Conservation (phyloP, 768 basidiomycete genomes). For the Russula vinacea region DNA sequence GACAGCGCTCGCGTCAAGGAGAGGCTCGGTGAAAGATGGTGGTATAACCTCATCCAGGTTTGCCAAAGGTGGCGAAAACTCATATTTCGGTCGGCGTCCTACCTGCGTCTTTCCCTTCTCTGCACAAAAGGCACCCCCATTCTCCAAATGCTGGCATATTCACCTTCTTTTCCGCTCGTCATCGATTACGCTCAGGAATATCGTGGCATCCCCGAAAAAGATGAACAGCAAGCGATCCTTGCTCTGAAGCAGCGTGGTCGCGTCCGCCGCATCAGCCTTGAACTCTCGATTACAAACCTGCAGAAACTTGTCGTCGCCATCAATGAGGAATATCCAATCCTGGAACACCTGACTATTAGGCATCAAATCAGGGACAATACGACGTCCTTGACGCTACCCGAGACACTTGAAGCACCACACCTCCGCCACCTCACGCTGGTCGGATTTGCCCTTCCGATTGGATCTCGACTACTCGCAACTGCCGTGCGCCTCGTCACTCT, state of each 20-base stretch:
- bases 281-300: too few species aligned
- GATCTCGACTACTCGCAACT: neutral
- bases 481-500: neutral
- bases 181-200: too few species aligned
- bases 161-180: too few species aligned
- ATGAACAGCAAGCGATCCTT: too few species aligned
- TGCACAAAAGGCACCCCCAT: neutral
- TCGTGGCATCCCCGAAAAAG: too few species aligned
- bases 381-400: neutral
- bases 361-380: neutral
- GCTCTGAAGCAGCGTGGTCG: too few species aligned
- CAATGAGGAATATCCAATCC: neutral
- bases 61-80: neutral
- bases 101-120: neutral
- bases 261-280: too few species aligned
- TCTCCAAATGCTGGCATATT: neutral
- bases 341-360: neutral
- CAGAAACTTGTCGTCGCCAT: neutral
- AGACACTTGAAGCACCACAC: neutral
- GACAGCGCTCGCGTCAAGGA: too few species aligned
- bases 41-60: neutral
- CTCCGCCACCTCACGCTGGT: neutral
- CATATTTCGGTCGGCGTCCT: neutral
- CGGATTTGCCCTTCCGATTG: neutral
- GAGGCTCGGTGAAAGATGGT: too few species aligned